phyloP scores from a whole-genome alignment of 768 basidiomycete genomes.

The Calvatia gigantea region DNA sequence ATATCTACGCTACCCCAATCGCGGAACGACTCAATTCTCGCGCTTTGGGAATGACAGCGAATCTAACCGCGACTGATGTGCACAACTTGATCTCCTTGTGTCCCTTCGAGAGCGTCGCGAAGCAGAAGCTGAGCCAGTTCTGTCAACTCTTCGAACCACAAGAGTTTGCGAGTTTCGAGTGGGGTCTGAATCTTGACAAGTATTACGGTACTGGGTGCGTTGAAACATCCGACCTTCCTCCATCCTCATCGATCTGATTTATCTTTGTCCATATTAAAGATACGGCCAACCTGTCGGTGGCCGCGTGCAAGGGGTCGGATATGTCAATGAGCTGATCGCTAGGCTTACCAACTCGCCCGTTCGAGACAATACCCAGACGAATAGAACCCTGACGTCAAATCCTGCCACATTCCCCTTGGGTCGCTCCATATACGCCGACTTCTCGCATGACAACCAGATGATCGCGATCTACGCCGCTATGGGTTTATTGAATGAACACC shows the following conservation, averaged over 20 bases:
- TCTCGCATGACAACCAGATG: conserved; percentile 87
- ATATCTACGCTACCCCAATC: conserved; percentile 52
- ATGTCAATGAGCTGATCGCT: conserved; percentile 87
- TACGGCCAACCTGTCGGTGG: conserved; percentile 64
- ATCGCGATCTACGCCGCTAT: conserved; percentile 67
- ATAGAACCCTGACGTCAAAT: conserved; percentile 62
- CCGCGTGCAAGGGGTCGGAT: conserved; percentile 81
- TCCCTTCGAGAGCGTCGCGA: conserved; percentile 68
- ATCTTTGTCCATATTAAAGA: conserved; percentile 29
- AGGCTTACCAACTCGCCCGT: conserved; percentile 66
- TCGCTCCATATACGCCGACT: conserved; percentile 68
- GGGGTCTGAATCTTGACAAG: conserved; percentile 70
- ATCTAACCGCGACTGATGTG: conserved; percentile 52
- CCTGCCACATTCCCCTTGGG: conserved; percentile 70
- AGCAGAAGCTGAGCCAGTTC: conserved; percentile 52
- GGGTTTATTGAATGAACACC: conserved; percentile 45
- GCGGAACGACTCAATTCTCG: conserved; percentile 57
- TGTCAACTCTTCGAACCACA: conserved; percentile 64
- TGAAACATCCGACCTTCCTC: neutral
- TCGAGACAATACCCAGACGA: conserved; percentile 70
- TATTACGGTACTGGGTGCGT: conserved; percentile 77
- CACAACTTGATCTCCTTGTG: conserved; percentile 69
- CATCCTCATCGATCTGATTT: neutral
- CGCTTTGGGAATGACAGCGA: conserved; percentile 50
- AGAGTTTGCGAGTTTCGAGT: conserved; percentile 69